Evolutionary conservation across 495 filamentous ascomycete species (phyloP), one percentile per base, ranked within the genome.

Genomic region (Hypoxylon fragiforme): DNA sequence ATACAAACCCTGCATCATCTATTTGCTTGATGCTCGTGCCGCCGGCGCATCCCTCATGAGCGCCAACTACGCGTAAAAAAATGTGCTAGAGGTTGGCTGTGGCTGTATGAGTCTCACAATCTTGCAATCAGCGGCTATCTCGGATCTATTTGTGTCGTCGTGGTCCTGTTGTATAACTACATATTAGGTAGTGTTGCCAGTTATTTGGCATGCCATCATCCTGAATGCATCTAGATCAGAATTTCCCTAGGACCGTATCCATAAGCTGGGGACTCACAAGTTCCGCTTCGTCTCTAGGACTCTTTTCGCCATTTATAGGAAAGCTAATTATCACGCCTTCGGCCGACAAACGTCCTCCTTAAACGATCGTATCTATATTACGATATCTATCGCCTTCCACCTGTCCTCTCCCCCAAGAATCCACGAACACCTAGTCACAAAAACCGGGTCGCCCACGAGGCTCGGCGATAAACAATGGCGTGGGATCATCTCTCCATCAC

Each of bases 401-500:
- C 28, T 26, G 13, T 19, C 44, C 15, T 21, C 24, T 21, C 26
- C 35, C 34, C n/a, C n/a, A n/a, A n/a, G n/a, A 9, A 11, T 22
- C 19, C 36, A 13, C 38, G 32, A 40, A 42, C 49, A 20, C 28
- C 16, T 36, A 2, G 14, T n/a, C 8, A 7, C 14, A 35, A 4
- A 19, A 47, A 28, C 38, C 50, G 53, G 50, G 36, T 44, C 34
- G 24, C 35, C 42, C 60, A 14, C 44, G 54, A 36, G 40, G 26
- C 50, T 54, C 44, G 30, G 38, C 54, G 37, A 51, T 54, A 54
- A 43, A 76, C 62, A 53, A 97, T 97, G 92, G 89, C 84, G 52
- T 97, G 92, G 92, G 86, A 92, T 44, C 90, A 97, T 60, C 77
- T 97, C 50, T 85, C 86, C 44, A 84, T 97, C 76, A 96, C 95